phyloP scores from a whole-genome alignment of 2,329 filamentous ascomycete genomes.

The Aspergillus jensenii region DNA sequence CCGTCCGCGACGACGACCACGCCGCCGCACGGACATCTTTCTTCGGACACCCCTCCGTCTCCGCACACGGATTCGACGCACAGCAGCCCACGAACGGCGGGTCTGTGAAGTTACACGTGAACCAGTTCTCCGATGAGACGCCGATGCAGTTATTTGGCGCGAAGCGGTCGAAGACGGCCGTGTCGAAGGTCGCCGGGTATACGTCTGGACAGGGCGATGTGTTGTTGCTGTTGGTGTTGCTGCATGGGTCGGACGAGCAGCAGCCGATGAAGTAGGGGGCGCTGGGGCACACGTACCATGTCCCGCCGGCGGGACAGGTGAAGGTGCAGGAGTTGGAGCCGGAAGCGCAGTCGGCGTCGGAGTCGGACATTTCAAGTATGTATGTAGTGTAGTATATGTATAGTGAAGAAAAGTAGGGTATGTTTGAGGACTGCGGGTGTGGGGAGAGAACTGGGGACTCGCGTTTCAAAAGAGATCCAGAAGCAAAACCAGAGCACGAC shows the following conservation, averaged over 20 bases:
- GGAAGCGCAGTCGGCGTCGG: background rate
- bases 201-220: slow-evolving; percentile 54
- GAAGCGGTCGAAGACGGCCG: slow-evolving; percentile 7
- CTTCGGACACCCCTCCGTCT: background rate
- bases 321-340: slow-evolving; percentile 12
- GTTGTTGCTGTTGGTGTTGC: slow-evolving; percentile 1
- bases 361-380: background rate
- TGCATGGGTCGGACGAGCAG: slow-evolving; percentile 25
- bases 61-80: background rate
- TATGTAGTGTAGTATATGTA: too few species aligned
- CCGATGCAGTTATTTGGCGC: slow-evolving; percentile 4
- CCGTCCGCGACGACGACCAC: background rate
- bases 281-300: slow-evolving; percentile 22
- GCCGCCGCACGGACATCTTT: background rate
- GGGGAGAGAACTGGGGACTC: background rate
- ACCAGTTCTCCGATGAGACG: background rate
- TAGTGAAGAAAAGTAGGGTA: too few species aligned
- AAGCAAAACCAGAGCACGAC: background rate
- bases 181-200: slow-evolving; percentile 26
- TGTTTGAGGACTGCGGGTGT: too few species aligned
- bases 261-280: slow-evolving; percentile 26
- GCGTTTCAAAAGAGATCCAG: background rate
- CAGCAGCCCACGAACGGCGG: slow-evolving; percentile 12
- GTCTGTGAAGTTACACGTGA: slow-evolving; percentile 2
- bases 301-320: slow-evolving; percentile 23